phyloP scores from a whole-genome alignment of 495 filamentous ascomycete species.

The Xanthoparmelia taractica region DNA sequence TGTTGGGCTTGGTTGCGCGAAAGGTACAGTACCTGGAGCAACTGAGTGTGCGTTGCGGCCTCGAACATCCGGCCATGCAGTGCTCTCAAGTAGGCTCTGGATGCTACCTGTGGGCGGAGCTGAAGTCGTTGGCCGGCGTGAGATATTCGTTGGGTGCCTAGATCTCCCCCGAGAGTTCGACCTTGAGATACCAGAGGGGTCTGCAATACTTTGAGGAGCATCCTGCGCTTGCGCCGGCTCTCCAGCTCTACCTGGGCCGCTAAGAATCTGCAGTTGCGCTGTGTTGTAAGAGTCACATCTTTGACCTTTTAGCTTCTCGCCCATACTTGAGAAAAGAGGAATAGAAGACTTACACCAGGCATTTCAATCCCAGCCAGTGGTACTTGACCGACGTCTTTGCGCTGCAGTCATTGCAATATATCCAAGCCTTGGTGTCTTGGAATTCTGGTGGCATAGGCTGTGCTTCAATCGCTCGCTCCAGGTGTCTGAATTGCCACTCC shows the following conservation, averaged over 20 bases:
- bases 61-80: conserved; percentile 25
- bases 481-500: conserved; percentile 86
- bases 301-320: conserved; percentile 21
- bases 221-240: conserved; percentile 26
- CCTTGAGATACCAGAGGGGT: conserved; percentile 13
- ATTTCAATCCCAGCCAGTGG: conserved; percentile 93
- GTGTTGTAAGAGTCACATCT: conserved; percentile 81
- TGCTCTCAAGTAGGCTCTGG: conserved; percentile 8
- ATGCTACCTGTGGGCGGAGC: conserved; percentile 19
- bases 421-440: conserved; percentile 65
- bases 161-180: conserved; percentile 18
- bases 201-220: conserved; percentile 24
- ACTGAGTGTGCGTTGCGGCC: conserved; percentile 34
- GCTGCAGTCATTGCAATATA: conserved; percentile 92
- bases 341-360: conserved; percentile 51
- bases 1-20: conserved; percentile 33
- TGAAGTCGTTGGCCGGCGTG: conserved; percentile 31
- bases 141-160: conserved; percentile 14
- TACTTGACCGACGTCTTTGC: conserved; percentile 77
- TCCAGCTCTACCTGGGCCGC: conserved; percentile 32
- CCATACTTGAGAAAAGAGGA: neutral
- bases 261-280: conserved; percentile 56
- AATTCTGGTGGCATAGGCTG: conserved; percentile 91
- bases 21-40: conserved; percentile 37
- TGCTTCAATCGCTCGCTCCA: conserved; percentile 72